Evolutionary conservation across 495 filamentous ascomycete genomes (phyloP), one percentile per base, ranked within the genome.

Genomic region (Hypoxylon fuscum): DNA sequence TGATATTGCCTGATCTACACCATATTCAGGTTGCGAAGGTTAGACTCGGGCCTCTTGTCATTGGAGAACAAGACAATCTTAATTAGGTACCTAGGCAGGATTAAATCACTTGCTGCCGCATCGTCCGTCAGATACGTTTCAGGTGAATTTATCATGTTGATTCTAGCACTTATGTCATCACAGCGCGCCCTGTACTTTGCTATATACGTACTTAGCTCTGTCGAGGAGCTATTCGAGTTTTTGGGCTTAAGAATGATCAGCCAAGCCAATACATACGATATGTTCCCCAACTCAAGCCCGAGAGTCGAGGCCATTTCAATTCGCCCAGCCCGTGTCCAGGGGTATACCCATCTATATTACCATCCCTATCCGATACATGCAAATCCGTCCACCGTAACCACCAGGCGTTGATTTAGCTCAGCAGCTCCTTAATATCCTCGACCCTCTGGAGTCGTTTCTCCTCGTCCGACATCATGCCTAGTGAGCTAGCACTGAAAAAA

Each of bases 381-480:
- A 47, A 44, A 25, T 27, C 7, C 37, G 23, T 44, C 15, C 18
- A 31, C 5, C 15, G n/a, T n/a, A 35, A n/a, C 5, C 18, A 14
- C 9, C 22, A 6, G 32, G 38, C 14, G 5, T 12, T 29, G 23
- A 63, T 21, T 76, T 71, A 96, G 69, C 90, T 91, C 48, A 99
- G 85, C 62, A 99, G 77, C 76, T 97, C 88, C 73, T 86, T 94
- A 57, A 99, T 90, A 80, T 99, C 95, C 73, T 97, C 94, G 62
- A 98, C 91, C 51, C 90, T 80, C 69, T 95, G 91, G 66, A 91
- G 78, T 76, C 86, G 90, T 81, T 93, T 97, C 74, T 97, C 93
- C 57, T 97, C 93, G 62, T 97, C 92, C 31, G 79, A 88, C 84
- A 96, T 92, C 86, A 98, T 90, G 2, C 96, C 96, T 48, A 99